A percentile compares a stretch with the other conserved stretches of the same genome.
These are phyloP conservation scores for Colletotrichum caudatum DNA, from an alignment of 2,329 filamentous ascomycete genomes.

Conservation along the genomic window DNA sequence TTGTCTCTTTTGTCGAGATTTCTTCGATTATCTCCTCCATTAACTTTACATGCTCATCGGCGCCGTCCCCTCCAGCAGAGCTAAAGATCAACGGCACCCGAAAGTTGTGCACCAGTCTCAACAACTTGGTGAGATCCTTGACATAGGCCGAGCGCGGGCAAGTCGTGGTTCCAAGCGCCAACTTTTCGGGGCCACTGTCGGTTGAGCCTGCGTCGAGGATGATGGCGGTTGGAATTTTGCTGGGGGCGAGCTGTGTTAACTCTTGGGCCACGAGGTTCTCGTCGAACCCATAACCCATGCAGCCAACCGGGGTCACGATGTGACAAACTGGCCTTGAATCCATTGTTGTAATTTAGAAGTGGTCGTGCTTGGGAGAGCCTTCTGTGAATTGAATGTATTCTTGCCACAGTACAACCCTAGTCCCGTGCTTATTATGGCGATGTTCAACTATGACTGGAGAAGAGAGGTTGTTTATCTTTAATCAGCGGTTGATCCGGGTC, in stretches of 20 bases:
- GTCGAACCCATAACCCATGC: slow-evolving; percentile 63
- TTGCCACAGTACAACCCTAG: background rate
- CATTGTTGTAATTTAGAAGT: background rate
- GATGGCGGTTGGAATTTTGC: slow-evolving; percentile 49
- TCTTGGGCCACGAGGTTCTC: slow-evolving; percentile 46
- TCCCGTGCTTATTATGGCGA: background rate
- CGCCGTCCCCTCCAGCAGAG: slow-evolving; percentile 62
- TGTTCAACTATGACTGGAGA: too few species aligned
- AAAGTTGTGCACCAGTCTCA: slow-evolving; percentile 50
- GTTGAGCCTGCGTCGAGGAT: slow-evolving; percentile 54
- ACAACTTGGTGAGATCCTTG: slow-evolving; percentile 56
- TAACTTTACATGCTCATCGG: slow-evolving; percentile 56
- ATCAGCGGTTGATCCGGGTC: background rate
- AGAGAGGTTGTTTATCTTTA: too few species aligned
- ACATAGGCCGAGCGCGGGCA: slow-evolving; percentile 55
- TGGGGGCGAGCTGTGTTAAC: slow-evolving; percentile 47
- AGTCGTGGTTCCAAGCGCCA: slow-evolving; percentile 56
- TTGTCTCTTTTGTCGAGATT: slow-evolving; percentile 47
- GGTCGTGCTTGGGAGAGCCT: too few species aligned
- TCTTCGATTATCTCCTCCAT: slow-evolving; percentile 56
- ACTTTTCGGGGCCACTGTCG: slow-evolving; percentile 55
- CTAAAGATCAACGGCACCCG: slow-evolving; percentile 56
- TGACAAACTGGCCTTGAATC: slow-evolving; percentile 46
- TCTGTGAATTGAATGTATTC: background rate
- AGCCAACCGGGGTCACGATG: slow-evolving; percentile 61